phyloP scores from a whole-genome alignment of 2,329 filamentous ascomycete genomes.

The Fulvia fulva region DNA sequence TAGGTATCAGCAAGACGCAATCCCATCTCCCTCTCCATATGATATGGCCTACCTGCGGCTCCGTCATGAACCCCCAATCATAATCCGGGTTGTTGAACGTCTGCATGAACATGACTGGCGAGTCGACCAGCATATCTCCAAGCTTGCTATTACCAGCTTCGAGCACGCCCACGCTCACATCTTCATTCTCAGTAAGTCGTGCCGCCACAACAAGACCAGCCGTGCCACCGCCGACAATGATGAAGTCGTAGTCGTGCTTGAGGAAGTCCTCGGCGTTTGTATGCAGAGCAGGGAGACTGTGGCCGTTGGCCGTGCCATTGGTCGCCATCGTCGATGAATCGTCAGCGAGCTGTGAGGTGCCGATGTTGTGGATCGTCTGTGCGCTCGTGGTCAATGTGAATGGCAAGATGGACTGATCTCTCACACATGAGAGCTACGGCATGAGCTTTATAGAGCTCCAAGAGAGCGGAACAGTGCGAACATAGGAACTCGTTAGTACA shows the following conservation, averaged over 20 bases:
- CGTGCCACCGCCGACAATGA: constrained; percentile 32
- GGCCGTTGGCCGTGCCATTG: constrained; percentile 16
- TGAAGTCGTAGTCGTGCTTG: constrained; percentile 28
- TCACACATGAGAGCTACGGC: background rate
- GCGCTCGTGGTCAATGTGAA: background rate
- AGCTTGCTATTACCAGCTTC: constrained; percentile 31
- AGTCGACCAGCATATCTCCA: constrained; percentile 25
- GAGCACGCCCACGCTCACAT: constrained; percentile 32
- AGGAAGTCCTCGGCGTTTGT: constrained; percentile 25
- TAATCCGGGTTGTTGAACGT: constrained; percentile 26
- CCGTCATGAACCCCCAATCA: constrained; percentile 24
- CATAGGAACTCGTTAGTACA: background rate
- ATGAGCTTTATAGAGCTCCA: background rate
- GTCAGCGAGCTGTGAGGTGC: too few relatives aligned
- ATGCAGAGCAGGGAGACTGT: constrained; percentile 24
- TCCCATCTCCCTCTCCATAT: background rate
- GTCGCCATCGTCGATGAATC: constrained; percentile 16
- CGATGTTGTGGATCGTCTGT: too few relatives aligned
- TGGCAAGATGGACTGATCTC: background rate
- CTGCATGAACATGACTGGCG: constrained; percentile 25
- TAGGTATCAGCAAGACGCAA: background rate
- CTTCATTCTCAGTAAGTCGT: constrained; percentile 29
- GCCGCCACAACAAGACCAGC: constrained; percentile 31
- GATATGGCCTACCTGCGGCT: constrained; percentile 17
- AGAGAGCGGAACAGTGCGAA: background rate